Conservation (phyloP, 2,329 filamentous ascomycete species). For the Sporothrix curviconia region DNA sequence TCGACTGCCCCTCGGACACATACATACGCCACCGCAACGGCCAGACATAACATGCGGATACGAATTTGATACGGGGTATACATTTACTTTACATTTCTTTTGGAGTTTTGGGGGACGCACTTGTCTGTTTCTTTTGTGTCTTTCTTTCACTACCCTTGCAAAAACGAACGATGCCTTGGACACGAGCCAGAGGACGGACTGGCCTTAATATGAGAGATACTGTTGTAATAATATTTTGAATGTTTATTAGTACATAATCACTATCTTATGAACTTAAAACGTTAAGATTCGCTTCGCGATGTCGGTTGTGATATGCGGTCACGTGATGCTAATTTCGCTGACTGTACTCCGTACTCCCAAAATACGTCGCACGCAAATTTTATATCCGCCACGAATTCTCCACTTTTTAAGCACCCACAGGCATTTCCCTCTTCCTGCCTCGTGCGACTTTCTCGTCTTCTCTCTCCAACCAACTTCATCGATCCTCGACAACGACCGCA, state of each 20-base stretch:
- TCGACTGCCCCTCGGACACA: no score
- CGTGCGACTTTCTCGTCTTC: not conserved
- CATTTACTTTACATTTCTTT: not conserved
- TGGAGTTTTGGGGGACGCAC: not conserved
- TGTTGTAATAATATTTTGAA: conserved; percentile 10
- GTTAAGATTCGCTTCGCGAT: no score
- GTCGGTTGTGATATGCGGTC: not conserved
- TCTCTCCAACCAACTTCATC: not conserved
- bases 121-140: not conserved
- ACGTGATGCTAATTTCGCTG: not conserved
- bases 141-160: not conserved
- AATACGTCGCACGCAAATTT: no score
- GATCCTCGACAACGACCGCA: not conserved
- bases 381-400: conserved; percentile 4
- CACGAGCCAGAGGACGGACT: not conserved
- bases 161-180: not conserved
- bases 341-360: no score
- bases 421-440: not conserved
- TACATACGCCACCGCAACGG: not conserved
- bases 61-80: not conserved
- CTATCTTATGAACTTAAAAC: no score
- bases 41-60: not conserved
- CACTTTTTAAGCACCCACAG: not conserved
- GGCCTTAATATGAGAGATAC: conserved; percentile 12
- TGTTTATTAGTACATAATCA: not conserved